Conservation (phyloP, 2,329 filamentous ascomycete species). For the Penicillium carneum region DNA sequence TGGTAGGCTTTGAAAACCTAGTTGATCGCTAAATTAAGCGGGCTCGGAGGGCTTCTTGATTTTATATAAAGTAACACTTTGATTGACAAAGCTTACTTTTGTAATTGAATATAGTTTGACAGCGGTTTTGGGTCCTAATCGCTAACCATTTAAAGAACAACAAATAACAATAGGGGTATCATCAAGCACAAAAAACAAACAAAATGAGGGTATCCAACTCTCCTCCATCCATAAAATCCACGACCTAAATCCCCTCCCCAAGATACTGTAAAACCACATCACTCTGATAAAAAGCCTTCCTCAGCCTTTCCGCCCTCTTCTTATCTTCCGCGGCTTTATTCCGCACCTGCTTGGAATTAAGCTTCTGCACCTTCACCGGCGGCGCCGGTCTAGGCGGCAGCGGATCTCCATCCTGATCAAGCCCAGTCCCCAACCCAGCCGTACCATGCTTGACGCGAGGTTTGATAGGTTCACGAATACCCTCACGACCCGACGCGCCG, state of each 20-base stretch:
- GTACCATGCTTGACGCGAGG: constrained; percentile 74
- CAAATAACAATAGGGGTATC: constrained; percentile 11
- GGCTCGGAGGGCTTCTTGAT: too few relatives aligned
- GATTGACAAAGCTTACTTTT: too few relatives aligned
- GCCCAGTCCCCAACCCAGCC: constrained; percentile 71
- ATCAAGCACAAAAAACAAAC: neutral
- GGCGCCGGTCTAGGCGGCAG: constrained; percentile 45
- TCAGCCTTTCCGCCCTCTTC: constrained; percentile 68
- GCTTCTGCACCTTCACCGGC: constrained; percentile 56
- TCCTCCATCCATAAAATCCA: neutral
- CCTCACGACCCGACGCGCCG: constrained; percentile 70
- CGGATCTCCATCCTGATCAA: constrained; percentile 38
- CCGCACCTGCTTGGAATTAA: constrained; percentile 75
- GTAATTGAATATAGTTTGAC: too few relatives aligned
- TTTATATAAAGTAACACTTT: too few relatives aligned
- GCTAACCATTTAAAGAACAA: too few relatives aligned
- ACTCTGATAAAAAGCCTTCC: constrained; percentile 74
- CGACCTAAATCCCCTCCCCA: constrained; percentile 46
- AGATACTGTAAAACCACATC: constrained; percentile 80
- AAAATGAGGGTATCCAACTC: neutral
- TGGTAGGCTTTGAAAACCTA: too few relatives aligned
- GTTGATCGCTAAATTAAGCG: too few relatives aligned
- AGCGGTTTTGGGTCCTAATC: too few relatives aligned
- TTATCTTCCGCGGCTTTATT: constrained; percentile 68
- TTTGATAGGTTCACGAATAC: constrained; percentile 78